These are phyloP conservation scores for Penicillium robsamsonii DNA, from an alignment of 495 filamentous ascomycete genomes.

Conservation along the genomic window DNA sequence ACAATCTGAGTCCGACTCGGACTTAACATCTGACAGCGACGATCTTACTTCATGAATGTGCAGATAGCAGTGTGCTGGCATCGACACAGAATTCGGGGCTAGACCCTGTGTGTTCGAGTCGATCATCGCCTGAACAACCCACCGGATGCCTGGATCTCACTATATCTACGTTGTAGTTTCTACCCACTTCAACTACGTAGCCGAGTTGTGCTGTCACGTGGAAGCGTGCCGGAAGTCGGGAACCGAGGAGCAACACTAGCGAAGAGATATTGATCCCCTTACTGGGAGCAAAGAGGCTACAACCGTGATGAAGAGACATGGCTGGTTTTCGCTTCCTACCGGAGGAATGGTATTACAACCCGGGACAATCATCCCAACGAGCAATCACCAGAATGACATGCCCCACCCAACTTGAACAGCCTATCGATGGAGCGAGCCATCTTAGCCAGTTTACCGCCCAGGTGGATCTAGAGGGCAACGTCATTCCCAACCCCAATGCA, in stretches of 20 bases:
- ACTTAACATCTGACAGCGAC: neutral
- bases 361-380: neutral
- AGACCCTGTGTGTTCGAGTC: neutral
- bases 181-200: neutral
- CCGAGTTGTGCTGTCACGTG: slow-evolving; percentile 2
- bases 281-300: neutral
- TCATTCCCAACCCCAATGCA: slow-evolving; percentile 1
- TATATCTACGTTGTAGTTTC: neutral
- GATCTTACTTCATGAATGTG: neutral
- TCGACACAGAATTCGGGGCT: neutral
- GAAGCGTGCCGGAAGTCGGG: neutral
- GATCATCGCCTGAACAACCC: neutral
- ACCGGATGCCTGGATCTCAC: neutral
- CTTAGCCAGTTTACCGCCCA: neutral
- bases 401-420: neutral
- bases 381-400: neutral
- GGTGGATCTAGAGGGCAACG: slow-evolving; percentile 3
- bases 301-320: neutral
- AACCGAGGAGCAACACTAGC: neutral
- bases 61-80: neutral
- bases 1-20: neutral
- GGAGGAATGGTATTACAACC: neutral
- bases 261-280: neutral
- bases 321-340: neutral
- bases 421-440: neutral